Percentiles rank a stretch among this genome's conserved stretches.
These are phyloP conservation scores for Populus hybrid DNA, from an alignment of 441 rosid species.

Conservation along the genomic window DNA sequence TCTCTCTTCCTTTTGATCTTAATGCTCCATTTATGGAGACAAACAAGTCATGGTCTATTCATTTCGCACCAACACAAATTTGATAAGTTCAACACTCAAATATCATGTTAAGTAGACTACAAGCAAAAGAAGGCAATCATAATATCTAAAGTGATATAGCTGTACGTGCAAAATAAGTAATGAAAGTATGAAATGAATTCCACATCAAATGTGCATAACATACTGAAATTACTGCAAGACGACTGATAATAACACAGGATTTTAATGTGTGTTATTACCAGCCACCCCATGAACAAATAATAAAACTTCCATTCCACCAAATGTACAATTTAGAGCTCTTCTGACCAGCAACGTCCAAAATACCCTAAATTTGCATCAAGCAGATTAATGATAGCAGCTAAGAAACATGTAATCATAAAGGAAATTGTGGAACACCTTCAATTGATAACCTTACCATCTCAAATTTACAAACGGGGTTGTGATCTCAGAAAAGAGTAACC, in stretches of 20 bases:
- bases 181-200: too few relatives aligned
- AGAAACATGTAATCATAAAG: not conserved
- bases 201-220: too few relatives aligned
- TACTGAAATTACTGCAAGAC: not conserved
- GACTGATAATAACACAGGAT: conserved; percentile 12
- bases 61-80: too few relatives aligned
- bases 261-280: conserved; percentile 44
- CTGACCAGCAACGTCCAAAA: conserved; percentile 63
- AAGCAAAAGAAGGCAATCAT: too few relatives aligned
- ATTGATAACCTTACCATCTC: conserved; percentile 54
- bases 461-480: conserved; percentile 81
- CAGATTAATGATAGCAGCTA: not conserved
- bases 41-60: too few relatives aligned
- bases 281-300: conserved; percentile 84
- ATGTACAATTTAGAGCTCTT: conserved; percentile 55
- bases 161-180: too few relatives aligned
- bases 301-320: conserved; percentile 59
- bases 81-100: too few relatives aligned
- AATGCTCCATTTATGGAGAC: too few relatives aligned
- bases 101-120: too few relatives aligned
- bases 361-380: conserved; percentile 46
- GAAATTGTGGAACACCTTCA: not conserved
- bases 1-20: too few relatives aligned
- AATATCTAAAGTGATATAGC: too few relatives aligned
- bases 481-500: conserved; percentile 73